Evolutionary conservation across 495 filamentous ascomycete species (phyloP), one percentile per base, ranked within the genome.

Genomic region (Neurospora intermedia): DNA sequence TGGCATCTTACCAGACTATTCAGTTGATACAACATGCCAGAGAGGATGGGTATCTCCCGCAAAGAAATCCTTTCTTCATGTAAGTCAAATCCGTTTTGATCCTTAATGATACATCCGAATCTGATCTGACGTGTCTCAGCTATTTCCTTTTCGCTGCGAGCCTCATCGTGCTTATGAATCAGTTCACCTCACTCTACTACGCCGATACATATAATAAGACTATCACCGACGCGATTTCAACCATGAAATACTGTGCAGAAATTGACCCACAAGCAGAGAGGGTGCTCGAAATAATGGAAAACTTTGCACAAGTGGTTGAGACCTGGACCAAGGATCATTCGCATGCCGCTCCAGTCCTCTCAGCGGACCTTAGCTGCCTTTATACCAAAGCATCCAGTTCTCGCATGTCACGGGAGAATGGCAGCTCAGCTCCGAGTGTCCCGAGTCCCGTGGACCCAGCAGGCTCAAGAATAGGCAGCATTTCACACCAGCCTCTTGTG

Each of bases 111-210:
- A 40, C 45, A 18, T 43, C 42, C 38, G 48, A 70, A 62, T 69
- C 59, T n/a, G 2, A 43, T 6, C 18, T 54, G 31, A 45, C 43
- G 41, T n/a, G 41, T 62, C 31, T 38, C 27, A 88, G 86, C 73
- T 91, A 93, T 77, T 91, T 90, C 62, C 87, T 92, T 70, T 93
- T 94, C 78, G 87, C 91, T 43, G 90, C 90, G 3, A 89, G 90
- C 4, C 83, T 93, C 5, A 86, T 93, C 11, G 83, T 93, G 4
- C 84, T 91, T 40, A 87, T 90, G 70, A 91, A 91, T 71, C 90
- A 91, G 76, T 93, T 93, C 75, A 88, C 89, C 4, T 85, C 84
- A 35, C 85, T 92, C 35, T 91, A 89, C 76, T 84, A 83, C 70
- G 85, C 89, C 23, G 81, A 87, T 6, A 84, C 85, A 1, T 85